These are phyloP conservation scores for Alternaria sp. DNA, from an alignment of 2,329 filamentous ascomycete species.

Conservation along the genomic window DNA sequence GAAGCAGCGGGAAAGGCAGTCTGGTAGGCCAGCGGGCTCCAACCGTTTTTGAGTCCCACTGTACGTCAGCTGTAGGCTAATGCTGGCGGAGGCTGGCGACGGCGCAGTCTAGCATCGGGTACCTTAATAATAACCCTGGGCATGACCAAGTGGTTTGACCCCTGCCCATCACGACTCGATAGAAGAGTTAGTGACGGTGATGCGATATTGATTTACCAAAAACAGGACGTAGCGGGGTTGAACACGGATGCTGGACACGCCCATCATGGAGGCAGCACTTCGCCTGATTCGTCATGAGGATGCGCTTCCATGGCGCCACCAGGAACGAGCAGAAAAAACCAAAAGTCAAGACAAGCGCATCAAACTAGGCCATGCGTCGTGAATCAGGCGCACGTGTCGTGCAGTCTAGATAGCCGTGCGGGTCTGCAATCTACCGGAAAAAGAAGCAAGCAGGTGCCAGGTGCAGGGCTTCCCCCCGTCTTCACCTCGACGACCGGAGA, in stretches of 20 bases:
- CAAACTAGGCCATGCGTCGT: constrained; percentile 4
- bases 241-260: constrained; percentile 9
- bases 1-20: constrained; percentile 21
- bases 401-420: not conserved
- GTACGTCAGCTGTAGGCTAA: constrained; percentile 36
- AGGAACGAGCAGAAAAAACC: constrained; percentile 20
- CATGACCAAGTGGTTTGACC: constrained; percentile 18
- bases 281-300: constrained; percentile 16
- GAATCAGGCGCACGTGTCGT: constrained; percentile 14
- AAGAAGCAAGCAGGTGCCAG: not conserved
- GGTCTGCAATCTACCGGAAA: constrained; percentile 7
- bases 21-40: constrained; percentile 30
- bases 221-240: constrained; percentile 8
- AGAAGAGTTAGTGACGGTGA: constrained; percentile 13
- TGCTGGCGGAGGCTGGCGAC: constrained; percentile 29
- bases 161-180: constrained; percentile 18
- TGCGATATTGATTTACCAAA: constrained; percentile 20
- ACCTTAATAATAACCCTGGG: constrained; percentile 34
- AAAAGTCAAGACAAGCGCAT: constrained; percentile 3
- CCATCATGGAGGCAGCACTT: constrained; percentile 2
- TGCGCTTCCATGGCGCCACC: constrained; percentile 6
- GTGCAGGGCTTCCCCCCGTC: not conserved
- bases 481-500: not conserved
- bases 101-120: constrained; percentile 23
- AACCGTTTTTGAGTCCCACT: constrained; percentile 30